Percentiles rank a stretch among this genome's conserved stretches.
These are phyloP conservation scores for Chloroidium sp. DNA, from an alignment of 163 green algal genomes.

Conservation along the genomic window DNA sequence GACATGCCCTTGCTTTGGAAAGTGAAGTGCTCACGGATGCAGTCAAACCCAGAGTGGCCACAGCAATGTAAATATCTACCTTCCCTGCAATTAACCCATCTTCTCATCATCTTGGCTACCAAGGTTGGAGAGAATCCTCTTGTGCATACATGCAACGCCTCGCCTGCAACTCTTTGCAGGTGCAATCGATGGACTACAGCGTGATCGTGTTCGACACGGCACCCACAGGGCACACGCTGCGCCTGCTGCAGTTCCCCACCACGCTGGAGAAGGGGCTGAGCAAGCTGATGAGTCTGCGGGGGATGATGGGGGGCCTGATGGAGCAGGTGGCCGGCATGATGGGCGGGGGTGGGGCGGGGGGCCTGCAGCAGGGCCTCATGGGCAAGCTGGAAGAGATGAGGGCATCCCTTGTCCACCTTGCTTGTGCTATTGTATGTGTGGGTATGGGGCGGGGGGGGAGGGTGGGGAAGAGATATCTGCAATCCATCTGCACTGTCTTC, in stretches of 20 bases:
- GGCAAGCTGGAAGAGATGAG: background rate
- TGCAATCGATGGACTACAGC: slow-evolving; percentile 91
- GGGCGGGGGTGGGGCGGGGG: slow-evolving; percentile 24
- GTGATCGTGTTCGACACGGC: slow-evolving; percentile 96
- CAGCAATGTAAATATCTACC: too few species aligned
- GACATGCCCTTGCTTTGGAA: too few species aligned
- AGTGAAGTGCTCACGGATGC: too few species aligned
- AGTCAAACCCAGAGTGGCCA: too few species aligned
- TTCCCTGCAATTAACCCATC: too few species aligned
- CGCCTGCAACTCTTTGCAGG: slow-evolving; percentile 30
- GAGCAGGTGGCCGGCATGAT: slow-evolving; percentile 41
- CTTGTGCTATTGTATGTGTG: too few species aligned
- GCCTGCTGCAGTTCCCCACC: slow-evolving; percentile 89
- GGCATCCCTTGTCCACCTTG: background rate
- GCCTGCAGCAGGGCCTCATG: slow-evolving; percentile 43
- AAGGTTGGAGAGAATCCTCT: too few species aligned
- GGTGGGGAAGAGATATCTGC: too few species aligned
- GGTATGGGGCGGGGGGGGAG: too few species aligned
- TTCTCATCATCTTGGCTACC: too few species aligned
- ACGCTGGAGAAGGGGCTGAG: slow-evolving; percentile 84
- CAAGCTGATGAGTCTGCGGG: slow-evolving; percentile 83
- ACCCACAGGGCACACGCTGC: slow-evolving; percentile 90
- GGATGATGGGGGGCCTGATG: slow-evolving; percentile 65
- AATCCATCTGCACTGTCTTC: too few species aligned
- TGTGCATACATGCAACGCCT: background rate